These are phyloP conservation scores for Alnus rubra DNA, from an alignment of 306 rosid genomes.

Conservation along the genomic window DNA sequence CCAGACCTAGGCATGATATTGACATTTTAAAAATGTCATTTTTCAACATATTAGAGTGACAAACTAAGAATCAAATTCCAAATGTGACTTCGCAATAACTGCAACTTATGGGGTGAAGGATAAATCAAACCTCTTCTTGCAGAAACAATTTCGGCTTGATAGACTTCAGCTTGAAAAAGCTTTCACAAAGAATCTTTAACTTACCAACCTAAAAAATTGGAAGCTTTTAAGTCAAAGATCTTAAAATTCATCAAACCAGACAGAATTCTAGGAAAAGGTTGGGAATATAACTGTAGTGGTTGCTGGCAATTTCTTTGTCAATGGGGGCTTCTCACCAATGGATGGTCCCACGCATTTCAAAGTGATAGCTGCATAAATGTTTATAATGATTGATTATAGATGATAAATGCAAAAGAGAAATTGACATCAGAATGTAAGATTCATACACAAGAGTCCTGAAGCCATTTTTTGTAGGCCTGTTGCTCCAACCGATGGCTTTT, in stretches of 20 bases:
- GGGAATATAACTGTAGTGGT: slow-evolving; percentile 61
- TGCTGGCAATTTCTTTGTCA: slow-evolving; percentile 85
- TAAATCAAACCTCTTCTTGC: slow-evolving; percentile 75
- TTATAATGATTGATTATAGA: slow-evolving; percentile 22
- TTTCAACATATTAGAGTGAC: background rate
- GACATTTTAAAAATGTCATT: background rate
- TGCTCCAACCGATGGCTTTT: slow-evolving; percentile 46
- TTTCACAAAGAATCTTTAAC: slow-evolving; percentile 86
- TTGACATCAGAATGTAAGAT: background rate
- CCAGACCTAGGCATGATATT: background rate
- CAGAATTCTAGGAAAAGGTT: background rate
- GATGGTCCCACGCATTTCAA: slow-evolving; percentile 92
- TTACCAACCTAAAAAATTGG: slow-evolving; percentile 67
- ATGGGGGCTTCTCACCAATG: slow-evolving; percentile 77
- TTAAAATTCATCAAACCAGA: slow-evolving; percentile 28
- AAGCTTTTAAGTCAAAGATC: slow-evolving; percentile 20
- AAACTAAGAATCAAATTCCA: background rate
- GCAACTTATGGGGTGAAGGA: slow-evolving; percentile 3
- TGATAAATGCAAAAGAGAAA: slow-evolving; percentile 18
- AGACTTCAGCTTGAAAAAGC: slow-evolving; percentile 85
- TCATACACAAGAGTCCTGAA: slow-evolving; percentile 76
- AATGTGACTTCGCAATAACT: background rate
- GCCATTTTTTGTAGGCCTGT: slow-evolving; percentile 77
- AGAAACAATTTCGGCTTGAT: slow-evolving; percentile 72
- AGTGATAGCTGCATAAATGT: slow-evolving; percentile 72